Evolutionary conservation across 2,329 filamentous ascomycete species (phyloP), one percentile per base, ranked within the genome.

Genomic region (Venturia carpophila): DNA sequence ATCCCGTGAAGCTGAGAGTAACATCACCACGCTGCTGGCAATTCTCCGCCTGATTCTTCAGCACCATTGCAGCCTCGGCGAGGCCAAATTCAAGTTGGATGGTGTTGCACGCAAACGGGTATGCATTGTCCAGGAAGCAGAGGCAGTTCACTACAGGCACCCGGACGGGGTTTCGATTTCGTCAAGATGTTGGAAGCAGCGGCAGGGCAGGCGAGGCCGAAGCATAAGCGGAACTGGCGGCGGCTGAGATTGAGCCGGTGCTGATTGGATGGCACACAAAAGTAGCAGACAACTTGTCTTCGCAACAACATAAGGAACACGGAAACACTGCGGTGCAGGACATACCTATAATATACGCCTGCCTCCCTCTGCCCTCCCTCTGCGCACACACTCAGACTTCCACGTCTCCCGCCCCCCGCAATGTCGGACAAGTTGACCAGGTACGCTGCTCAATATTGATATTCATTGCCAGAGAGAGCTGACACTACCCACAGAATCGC

Each of bases 381-480:
- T 9, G 19, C 52, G 19, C 52, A 3, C 27, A 58, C 52, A 17
- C 52, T 37, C 13, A 21, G 3, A 4, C 15, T 34, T n/a, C 52
- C 17, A n/a, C 11, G 2, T 58, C n/a, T 27, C 52, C 37, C 52
- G 52, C 52, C n/a, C 42, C 37, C 42, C 79, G 83, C 73, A 74
- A 96, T 96, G 92, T 84, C 90, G 76, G 92, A 96, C 84, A 96
- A 90, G 81, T 86, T 97, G 73, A 97, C 93, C 73, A 90, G 92
- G 92, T 96, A 58, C 37, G 52, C 19, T 58, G 30, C 17, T 58
- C 52, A 87, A 72, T 87, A 61, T 62, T 62, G 42, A 34, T 39
- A 2, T 13, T 11, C 39, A 15, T 15, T 2, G 9, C 39, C 21
- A 10, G 24, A 34, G 15, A 37, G 34, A 30, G 13, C 45, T 39